These are phyloP conservation scores for Fomitiporia mediterranea DNA, from an alignment of 1,284 basidiomycete genomes.

Conservation along the genomic window DNA sequence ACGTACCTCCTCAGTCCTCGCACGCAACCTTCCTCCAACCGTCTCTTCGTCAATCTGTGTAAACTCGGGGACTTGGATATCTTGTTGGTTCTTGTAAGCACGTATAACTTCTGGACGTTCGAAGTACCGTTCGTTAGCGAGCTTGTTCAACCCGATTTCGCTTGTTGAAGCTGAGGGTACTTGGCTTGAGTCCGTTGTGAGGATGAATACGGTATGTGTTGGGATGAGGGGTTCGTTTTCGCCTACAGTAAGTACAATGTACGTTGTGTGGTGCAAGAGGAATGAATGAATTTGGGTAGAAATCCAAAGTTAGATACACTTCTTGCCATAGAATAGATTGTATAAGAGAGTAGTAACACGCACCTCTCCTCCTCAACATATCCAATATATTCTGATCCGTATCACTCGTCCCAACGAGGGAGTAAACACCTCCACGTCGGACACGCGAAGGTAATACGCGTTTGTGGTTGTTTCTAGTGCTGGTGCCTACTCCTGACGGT, in stretches of 20 bases:
- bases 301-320: too few species aligned
- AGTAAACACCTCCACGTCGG: slow-evolving; percentile 68
- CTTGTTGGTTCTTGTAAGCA: slow-evolving; percentile 59
- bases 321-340: too few species aligned
- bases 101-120: slow-evolving; percentile 70
- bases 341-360: too few species aligned
- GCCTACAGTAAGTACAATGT: slow-evolving; percentile 36
- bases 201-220: slow-evolving; percentile 53
- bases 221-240: slow-evolving; percentile 71
- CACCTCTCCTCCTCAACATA: slow-evolving; percentile 73
- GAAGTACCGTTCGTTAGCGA: slow-evolving; percentile 68
- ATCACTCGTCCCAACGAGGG: slow-evolving; percentile 61
- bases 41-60: slow-evolving; percentile 50
- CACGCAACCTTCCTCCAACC: slow-evolving; percentile 63
- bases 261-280: background rate
- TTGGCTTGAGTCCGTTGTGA: slow-evolving; percentile 62
- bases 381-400: slow-evolving; percentile 82
- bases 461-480: slow-evolving; percentile 32
- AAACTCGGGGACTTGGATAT: slow-evolving; percentile 73
- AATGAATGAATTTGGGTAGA: too few species aligned
- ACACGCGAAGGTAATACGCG: slow-evolving; percentile 77
- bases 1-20: slow-evolving; percentile 60
- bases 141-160: slow-evolving; percentile 46
- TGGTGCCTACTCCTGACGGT: background rate
- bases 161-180: slow-evolving; percentile 37